Percentiles rank a stretch among this genome's conserved stretches.
Conservation (phyloP, 768 basidiomycete genomes). For the Termitomyces titanicus region DNA sequence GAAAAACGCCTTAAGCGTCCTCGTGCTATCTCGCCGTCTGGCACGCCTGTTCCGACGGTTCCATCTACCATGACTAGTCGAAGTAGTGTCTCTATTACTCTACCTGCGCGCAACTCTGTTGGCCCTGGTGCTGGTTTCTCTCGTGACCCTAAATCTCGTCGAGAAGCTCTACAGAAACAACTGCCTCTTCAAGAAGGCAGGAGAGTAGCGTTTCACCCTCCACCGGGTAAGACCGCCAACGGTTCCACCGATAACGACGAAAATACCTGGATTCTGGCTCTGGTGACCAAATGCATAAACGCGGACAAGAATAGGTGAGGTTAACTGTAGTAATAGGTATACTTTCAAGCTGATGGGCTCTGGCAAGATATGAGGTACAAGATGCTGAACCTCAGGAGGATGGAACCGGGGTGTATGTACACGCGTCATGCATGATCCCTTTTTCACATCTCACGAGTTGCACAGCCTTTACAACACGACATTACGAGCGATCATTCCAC, state of each 20-base stretch:
- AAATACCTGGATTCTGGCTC: conserved; percentile 77
- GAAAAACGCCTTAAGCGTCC: conserved; percentile 81
- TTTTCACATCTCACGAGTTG: conserved; percentile 6
- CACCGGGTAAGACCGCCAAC: conserved; percentile 47
- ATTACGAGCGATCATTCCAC: conserved; percentile 68
- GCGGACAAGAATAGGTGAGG: conserved; percentile 67
- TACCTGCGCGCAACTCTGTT: conserved; percentile 55
- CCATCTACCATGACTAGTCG: conserved; percentile 28
- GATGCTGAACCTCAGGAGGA: conserved; percentile 84
- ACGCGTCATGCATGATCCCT: neutral
- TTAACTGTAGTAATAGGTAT: neutral
- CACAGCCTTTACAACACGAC: conserved; percentile 65
- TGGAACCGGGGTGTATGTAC: conserved; percentile 57
- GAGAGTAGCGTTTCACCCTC: conserved; percentile 80
- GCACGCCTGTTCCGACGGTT: conserved; percentile 42
- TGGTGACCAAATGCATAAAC: conserved; percentile 66
- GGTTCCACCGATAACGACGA: conserved; percentile 40
- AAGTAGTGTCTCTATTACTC: conserved; percentile 52
- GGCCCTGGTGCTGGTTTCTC: conserved; percentile 52
- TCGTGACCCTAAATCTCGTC: conserved; percentile 64
- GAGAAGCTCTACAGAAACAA: conserved; percentile 58
- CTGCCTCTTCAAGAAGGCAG: conserved; percentile 69
- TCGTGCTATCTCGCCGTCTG: conserved; percentile 63
- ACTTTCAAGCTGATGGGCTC: neutral
- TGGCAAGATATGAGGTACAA: conserved; percentile 75